A percentile compares a stretch with the other conserved stretches of the same genome.
Evolutionary conservation across 2,329 filamentous ascomycete genomes (phyloP).

Genomic region (Trichothecium roseum): DNA sequence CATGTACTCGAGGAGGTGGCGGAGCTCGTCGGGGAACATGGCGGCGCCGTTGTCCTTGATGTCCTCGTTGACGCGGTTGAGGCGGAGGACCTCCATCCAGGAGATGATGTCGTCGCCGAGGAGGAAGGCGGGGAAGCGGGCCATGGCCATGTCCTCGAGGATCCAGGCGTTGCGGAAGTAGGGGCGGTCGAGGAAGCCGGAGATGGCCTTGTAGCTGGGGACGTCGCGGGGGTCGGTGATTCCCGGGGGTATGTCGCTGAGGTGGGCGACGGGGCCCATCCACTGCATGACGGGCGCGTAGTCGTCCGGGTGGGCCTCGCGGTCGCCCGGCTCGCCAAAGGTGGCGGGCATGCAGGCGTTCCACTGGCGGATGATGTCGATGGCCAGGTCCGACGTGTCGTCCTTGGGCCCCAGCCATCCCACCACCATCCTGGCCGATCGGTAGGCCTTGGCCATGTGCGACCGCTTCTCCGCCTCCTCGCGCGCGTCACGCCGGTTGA

Average conservation of each 20-base stretch:
- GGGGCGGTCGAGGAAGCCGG: conserved; percentile 18
- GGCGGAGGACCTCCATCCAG: conserved; percentile 21
- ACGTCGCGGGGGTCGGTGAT: conserved; percentile 11
- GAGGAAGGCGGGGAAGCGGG: conserved; percentile 18
- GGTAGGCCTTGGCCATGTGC: conserved; percentile 18
- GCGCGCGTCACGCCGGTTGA: conserved; percentile 15
- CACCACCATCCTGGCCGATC: conserved; percentile 19
- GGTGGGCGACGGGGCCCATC: conserved; percentile 15
- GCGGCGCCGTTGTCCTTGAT: conserved; percentile 20
- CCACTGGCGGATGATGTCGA: conserved; percentile 14
- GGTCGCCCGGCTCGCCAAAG: conserved; percentile 23
- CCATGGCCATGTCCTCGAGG: conserved; percentile 22
- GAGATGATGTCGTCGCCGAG: conserved; percentile 24
- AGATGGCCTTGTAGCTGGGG: conserved; percentile 12
- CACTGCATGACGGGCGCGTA: conserved; percentile 21
- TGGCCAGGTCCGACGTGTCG: conserved; percentile 15
- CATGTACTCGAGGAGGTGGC: conserved; percentile 9
- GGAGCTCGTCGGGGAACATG: conserved; percentile 16
- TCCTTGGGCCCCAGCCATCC: conserved; percentile 20
- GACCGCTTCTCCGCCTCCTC: conserved; percentile 16
- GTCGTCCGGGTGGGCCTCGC: conserved; percentile 19
- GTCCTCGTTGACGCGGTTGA: conserved; percentile 24
- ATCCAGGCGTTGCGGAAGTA: conserved; percentile 26
- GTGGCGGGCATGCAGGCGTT: conserved; percentile 18
- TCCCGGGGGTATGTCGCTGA: conserved; percentile 12